Evolutionary conservation across 179 eudicot genomes (phyloP), one percentile per base, ranked within the genome.

Genomic region (Drosera spatulata): DNA sequence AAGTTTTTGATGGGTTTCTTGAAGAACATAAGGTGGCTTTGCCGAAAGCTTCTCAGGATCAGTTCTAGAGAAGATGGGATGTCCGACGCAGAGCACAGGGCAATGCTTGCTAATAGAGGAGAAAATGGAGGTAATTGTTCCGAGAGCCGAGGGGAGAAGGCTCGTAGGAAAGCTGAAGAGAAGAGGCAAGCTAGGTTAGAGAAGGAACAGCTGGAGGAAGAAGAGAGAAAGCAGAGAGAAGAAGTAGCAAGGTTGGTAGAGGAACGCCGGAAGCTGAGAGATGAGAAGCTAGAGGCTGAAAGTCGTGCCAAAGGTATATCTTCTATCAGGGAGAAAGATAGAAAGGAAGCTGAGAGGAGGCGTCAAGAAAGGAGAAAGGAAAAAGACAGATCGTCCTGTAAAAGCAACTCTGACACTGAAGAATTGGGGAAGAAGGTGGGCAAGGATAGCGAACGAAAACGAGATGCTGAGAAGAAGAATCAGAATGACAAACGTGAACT

Each of bases 151-250:
- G 85, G 87, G 56, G 97, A 93, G 75, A 93, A 89, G 63, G 99
- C 99, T 63, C 89, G 99, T 14, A 75, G 99, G 71, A 93, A 93
- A 76, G 99, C 99, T 60, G 99, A 93, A 78, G 99, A 93, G 81
- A 93, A 89, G 76, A 79, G 88, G 71, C 97, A 77, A 67, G 99
- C 97, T 81, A 89, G 97, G 67, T 44, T 93, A 73, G 97, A 89
- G 79, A 89, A 75, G 75, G 99, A 93, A 69, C 81, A 82, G 56
- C 55, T 81, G 72, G 99, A 93, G 73, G 97, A 89, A 75, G 99
- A 93, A 73, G 99, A 93, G 68, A 84, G 85, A 69, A 93, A 89
- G 85, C 99, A 89, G 66, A 86, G 95, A 62, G 99, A 93, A 70
- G 99, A 93, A 76, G 99, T 89, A 47, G 93, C 96, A 4, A 84